Evolutionary conservation across 2,329 filamentous ascomycete genomes (phyloP).

Genomic region (Karstenula rhodostoma): DNA sequence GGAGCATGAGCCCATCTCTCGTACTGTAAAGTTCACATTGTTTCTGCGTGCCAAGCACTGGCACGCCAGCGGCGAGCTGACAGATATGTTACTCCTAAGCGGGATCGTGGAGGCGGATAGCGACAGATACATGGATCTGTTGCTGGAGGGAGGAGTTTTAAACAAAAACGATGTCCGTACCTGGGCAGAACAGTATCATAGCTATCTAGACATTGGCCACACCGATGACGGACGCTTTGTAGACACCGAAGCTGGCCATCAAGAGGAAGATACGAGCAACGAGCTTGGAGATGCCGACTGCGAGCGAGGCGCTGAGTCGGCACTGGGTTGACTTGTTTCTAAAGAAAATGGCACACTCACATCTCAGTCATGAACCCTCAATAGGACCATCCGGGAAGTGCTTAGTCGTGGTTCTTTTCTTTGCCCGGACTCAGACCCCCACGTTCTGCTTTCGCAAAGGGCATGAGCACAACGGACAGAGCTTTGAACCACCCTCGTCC

Average conservation of each 20-base stretch:
- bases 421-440: too few relatives aligned
- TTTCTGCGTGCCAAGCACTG: not conserved
- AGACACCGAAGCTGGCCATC: not conserved
- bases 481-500: too few relatives aligned
- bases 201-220: too few relatives aligned
- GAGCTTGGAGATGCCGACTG: not conserved
- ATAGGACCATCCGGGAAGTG: too few relatives aligned
- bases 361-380: too few relatives aligned
- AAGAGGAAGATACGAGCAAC: not conserved
- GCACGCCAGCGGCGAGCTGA: not conserved
- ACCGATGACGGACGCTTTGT: too few relatives aligned
- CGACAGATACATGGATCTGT: too few relatives aligned
- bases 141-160: too few relatives aligned
- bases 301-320: not conserved
- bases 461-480: too few relatives aligned
- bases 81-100: not conserved
- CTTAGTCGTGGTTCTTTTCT: too few relatives aligned
- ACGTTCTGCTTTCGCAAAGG: too few relatives aligned
- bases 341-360: too few relatives aligned
- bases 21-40: not conserved
- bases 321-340: not conserved
- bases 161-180: not conserved
- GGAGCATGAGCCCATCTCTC: not conserved
- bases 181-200: not conserved
- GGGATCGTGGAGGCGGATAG: not conserved